phyloP scores from a whole-genome alignment of 352 stramenopile genomes.

The Phytophthora vignae region DNA sequence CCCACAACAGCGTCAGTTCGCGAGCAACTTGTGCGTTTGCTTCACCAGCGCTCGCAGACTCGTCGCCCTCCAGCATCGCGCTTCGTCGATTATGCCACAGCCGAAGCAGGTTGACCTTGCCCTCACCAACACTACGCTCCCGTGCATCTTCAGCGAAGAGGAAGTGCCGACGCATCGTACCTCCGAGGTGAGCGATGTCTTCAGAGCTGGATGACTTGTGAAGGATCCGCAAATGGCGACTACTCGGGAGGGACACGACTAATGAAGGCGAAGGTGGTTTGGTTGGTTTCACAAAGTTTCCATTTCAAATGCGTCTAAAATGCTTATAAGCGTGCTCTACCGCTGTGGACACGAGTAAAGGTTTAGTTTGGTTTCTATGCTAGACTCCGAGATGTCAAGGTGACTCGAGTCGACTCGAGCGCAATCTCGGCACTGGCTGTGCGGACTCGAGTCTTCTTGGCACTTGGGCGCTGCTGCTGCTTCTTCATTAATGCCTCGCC shows the following conservation, averaged over 20 bases:
- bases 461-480: slow-evolving; percentile 20
- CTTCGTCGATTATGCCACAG: slow-evolving; percentile 64
- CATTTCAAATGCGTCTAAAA: slow-evolving; percentile 6
- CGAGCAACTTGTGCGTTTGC: slow-evolving; percentile 37
- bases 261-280: slow-evolving; percentile 11
- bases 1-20: slow-evolving; percentile 62
- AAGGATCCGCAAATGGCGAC: slow-evolving; percentile 24
- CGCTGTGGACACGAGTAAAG: slow-evolving; percentile 5
- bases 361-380: slow-evolving; percentile 15
- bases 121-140: slow-evolving; percentile 70
- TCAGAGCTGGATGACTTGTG: neutral
- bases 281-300: slow-evolving; percentile 27
- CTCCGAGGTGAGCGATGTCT: neutral
- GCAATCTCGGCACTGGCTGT: slow-evolving; percentile 61
- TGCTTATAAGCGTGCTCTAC: slow-evolving; percentile 29
- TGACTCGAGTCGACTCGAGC: slow-evolving; percentile 65
- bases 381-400: slow-evolving; percentile 42
- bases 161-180: slow-evolving; percentile 66
- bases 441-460: slow-evolving; percentile 35
- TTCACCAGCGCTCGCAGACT: slow-evolving; percentile 19
- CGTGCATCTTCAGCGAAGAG: slow-evolving; percentile 67
- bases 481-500: slow-evolving; percentile 41
- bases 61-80: slow-evolving; percentile 42
- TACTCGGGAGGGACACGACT: slow-evolving; percentile 17
- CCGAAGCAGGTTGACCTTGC: slow-evolving; percentile 53